Conservation (phyloP, 805 yeast genomes). For the Saturnispora dispora region DNA sequence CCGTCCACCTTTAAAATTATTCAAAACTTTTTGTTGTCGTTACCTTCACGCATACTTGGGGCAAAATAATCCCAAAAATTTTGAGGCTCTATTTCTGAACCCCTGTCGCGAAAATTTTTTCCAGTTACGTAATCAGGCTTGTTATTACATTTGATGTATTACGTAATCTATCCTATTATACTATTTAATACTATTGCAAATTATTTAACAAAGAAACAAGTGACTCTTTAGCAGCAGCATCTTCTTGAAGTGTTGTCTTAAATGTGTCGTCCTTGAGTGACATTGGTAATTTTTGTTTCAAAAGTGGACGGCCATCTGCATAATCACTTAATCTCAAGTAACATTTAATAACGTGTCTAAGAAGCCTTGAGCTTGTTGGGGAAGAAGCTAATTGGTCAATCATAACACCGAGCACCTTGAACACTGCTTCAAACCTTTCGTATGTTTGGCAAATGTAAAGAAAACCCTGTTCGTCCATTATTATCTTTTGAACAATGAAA, state of each 20-base stretch:
- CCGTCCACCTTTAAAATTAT: background rate
- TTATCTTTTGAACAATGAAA: constrained; percentile 86
- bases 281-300: constrained; percentile 76
- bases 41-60: background rate
- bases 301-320: constrained; percentile 79
- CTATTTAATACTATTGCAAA: constrained; percentile 15
- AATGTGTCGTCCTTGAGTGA: constrained; percentile 85
- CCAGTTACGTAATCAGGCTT: background rate
- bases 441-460: constrained; percentile 90
- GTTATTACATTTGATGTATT: background rate
- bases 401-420: constrained; percentile 76
- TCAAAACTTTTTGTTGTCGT: background rate
- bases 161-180: background rate
- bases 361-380: constrained; percentile 64
- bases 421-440: constrained; percentile 90
- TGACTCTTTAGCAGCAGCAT: constrained; percentile 79
- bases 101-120: background rate
- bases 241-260: constrained; percentile 69
- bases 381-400: constrained; percentile 72
- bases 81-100: background rate
- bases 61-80: background rate
- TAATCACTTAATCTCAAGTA: constrained; percentile 86
- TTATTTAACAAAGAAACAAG: constrained; percentile 72
- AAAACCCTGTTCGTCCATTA: constrained; percentile 86
- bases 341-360: constrained; percentile 92